Evolutionary conservation across 2,329 filamentous ascomycete species (phyloP).

Genomic region (Fusarium domesticum): DNA sequence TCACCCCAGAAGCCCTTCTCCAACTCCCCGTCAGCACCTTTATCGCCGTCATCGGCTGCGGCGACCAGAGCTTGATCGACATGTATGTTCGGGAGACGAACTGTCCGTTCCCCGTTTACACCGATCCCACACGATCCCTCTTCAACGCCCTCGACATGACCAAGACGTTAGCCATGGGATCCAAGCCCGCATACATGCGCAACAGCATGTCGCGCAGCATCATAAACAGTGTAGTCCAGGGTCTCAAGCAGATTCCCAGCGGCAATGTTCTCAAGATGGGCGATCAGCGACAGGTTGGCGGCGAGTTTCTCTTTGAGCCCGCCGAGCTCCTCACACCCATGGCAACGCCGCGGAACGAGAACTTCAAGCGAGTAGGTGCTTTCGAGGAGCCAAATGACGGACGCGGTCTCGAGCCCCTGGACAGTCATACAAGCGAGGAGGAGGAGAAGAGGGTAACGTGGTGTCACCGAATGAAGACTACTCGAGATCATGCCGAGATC

Average conservation of each 20-base stretch:
- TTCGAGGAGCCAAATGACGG: constrained; percentile 16
- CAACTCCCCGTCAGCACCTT: constrained; percentile 55
- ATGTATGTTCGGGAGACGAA: constrained; percentile 60
- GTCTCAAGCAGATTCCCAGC: constrained; percentile 53
- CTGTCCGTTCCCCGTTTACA: constrained; percentile 73
- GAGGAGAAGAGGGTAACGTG: constrained; percentile 66
- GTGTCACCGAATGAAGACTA: constrained; percentile 80
- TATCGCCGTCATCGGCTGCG: constrained; percentile 70
- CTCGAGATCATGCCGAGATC: constrained; percentile 73
- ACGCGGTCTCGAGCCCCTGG: not conserved
- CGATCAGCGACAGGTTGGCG: constrained; percentile 67
- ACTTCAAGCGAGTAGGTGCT: constrained; percentile 19
- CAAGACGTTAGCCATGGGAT: constrained; percentile 58
- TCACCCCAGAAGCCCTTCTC: constrained; percentile 52
- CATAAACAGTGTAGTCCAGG: constrained; percentile 55
- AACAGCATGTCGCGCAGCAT: constrained; percentile 51
- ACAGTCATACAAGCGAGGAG: constrained; percentile 24
- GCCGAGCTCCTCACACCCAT: constrained; percentile 43
- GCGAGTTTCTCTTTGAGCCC: constrained; percentile 74
- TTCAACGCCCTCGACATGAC: constrained; percentile 69
- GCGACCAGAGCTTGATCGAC: constrained; percentile 63
- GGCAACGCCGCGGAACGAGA: constrained; percentile 41
- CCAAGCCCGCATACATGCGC: constrained; percentile 61
- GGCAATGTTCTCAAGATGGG: constrained; percentile 63
- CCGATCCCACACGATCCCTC: constrained; percentile 66